Evolutionary conservation across 192 early-diverging fungal genomes (phyloP).

Genomic region (Rhizophagus clarus): DNA sequence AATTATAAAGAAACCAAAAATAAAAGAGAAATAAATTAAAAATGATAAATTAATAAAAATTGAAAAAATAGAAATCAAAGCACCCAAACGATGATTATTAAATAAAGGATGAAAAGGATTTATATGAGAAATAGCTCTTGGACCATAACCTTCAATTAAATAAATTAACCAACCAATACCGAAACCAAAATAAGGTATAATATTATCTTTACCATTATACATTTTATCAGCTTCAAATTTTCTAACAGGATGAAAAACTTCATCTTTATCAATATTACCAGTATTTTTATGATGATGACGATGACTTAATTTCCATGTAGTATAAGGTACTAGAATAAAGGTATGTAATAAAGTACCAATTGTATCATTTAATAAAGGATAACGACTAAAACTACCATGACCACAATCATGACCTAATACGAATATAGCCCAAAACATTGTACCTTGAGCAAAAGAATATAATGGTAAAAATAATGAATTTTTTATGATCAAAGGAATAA

Average conservation of each 20-base stretch:
- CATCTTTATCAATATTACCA: slow-evolving; percentile 25
- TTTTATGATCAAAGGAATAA: slow-evolving; percentile 1
- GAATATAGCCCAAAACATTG: slow-evolving; percentile 16
- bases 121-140: slow-evolving; percentile 10
- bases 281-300: slow-evolving; percentile 27
- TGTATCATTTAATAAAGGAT: slow-evolving; percentile 13
- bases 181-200: slow-evolving; percentile 4
- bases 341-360: slow-evolving; percentile 12
- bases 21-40: background rate
- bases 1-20: background rate
- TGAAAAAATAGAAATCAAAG: background rate
- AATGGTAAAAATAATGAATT: background rate
- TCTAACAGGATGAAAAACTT: slow-evolving; percentile 11
- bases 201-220: background rate
- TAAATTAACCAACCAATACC: slow-evolving; percentile 8
- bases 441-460: slow-evolving; percentile 15
- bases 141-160: background rate
- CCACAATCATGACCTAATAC: slow-evolving; percentile 27
- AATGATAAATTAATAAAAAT: background rate
- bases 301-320: slow-evolving; percentile 18
- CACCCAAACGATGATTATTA: background rate
- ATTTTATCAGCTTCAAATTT: background rate
- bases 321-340: slow-evolving; percentile 13
- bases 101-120: slow-evolving; percentile 16
- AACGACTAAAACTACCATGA: slow-evolving; percentile 14